Conservation (phyloP, 1,139 yeast species). For the Saccharomyces uvarum region DNA sequence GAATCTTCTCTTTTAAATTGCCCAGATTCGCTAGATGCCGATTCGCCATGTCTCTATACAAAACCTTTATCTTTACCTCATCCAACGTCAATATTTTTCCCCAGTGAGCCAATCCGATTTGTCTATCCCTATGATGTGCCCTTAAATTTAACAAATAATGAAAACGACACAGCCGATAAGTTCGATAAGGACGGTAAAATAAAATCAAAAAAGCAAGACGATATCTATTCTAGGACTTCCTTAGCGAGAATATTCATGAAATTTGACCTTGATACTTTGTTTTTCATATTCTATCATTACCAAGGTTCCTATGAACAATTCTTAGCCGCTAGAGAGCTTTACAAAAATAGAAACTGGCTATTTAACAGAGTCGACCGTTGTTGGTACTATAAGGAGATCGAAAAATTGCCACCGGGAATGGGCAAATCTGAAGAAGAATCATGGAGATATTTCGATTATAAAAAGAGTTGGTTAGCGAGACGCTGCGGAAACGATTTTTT, state of each 20-base stretch:
- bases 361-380: slow-evolving; percentile 70
- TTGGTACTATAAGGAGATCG: slow-evolving; percentile 71
- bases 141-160: slow-evolving; percentile 21
- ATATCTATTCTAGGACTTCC: slow-evolving; percentile 31
- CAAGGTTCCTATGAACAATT: slow-evolving; percentile 66
- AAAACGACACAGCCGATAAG: background rate
- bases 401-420: slow-evolving; percentile 39
- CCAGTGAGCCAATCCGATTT: slow-evolving; percentile 63
- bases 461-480: slow-evolving; percentile 81
- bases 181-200: slow-evolving; percentile 5
- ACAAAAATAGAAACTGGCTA: slow-evolving; percentile 71
- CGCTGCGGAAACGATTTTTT: slow-evolving; percentile 37
- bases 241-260: slow-evolving; percentile 49
- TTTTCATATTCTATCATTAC: slow-evolving; percentile 80
- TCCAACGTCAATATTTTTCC: slow-evolving; percentile 86
- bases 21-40: slow-evolving; percentile 90
- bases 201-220: slow-evolving; percentile 14
- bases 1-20: slow-evolving; percentile 77
- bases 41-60: slow-evolving; percentile 70
- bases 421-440: slow-evolving; percentile 43
- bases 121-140: slow-evolving; percentile 32
- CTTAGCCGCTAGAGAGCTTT: slow-evolving; percentile 77
- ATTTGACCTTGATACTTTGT: slow-evolving; percentile 80
- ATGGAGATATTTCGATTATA: slow-evolving; percentile 84
- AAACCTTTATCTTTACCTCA: slow-evolving; percentile 68